Evolutionary conservation across 768 basidiomycete genomes (phyloP), one percentile per base, ranked within the genome.

Genomic region (Boletales sp.): DNA sequence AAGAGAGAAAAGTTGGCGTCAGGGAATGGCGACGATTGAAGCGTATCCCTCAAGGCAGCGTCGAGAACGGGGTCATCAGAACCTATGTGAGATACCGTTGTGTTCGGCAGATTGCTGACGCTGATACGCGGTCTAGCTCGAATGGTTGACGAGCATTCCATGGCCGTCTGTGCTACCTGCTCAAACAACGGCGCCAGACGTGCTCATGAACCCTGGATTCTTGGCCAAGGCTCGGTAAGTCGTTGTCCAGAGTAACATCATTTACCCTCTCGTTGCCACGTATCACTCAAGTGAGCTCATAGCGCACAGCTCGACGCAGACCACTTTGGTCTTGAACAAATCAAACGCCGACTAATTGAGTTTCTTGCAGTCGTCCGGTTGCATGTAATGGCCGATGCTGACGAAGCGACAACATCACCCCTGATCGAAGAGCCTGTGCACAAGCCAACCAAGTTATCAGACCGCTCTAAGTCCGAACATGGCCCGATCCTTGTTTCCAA

Each of bases 291-390:
- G 18, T 42, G 1, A 0, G 30, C 19, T 30, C 14, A 15, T 40
- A 69, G 68, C 19, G 73, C 73, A 18, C 91, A 90, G 62, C 81
- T 97, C 9, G 93, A 97, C 58, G 76, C 82, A 12, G 94, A 95
- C 52, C 94, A 97, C 66, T 95, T 85, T 58, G 94, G 94, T 2
- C 74, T 97, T 15, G 90, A 94, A 50, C 90, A 89, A 65, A 86
- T 97, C 65, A 97, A 97, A 76, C 85, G 89, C 55, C 77, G 94
- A 10, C 68, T 95, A 3, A 87, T 95, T 40, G 94, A 97, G 61
- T 97, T 92, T 65, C 79, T 97, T 36, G 93, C 91, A 0, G 87
- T 97, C 11, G 85, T 94, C 31, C 73, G 90, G 52, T 69, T 83
- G 43, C 72, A 72, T 39, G 69, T 72, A 8, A 53, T 73, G 17